These are phyloP conservation scores for Mimosa bimucronata DNA, from an alignment of 306 rosid species.

Conservation along the genomic window DNA sequence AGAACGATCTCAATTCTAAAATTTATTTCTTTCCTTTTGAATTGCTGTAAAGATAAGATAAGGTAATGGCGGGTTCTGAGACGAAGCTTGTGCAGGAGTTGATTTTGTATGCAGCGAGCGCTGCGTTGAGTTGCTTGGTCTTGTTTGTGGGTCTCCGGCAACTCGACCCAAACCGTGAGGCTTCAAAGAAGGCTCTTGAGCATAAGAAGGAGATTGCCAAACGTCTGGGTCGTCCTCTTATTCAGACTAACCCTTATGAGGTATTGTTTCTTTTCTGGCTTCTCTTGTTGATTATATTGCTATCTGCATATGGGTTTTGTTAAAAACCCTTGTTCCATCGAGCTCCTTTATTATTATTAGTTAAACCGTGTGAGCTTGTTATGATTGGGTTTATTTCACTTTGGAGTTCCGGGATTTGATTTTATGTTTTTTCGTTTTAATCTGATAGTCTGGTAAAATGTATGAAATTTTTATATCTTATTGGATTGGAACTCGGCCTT, in stretches of 20 bases:
- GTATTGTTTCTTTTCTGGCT: conserved; percentile 34
- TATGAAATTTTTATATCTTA: not conserved
- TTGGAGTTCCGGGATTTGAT: not conserved
- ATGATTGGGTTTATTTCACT: not conserved
- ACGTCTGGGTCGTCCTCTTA: conserved; percentile 97
- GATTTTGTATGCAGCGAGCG: conserved; percentile 90
- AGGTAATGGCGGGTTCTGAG: conserved; percentile 64
- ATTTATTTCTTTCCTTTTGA: not conserved
- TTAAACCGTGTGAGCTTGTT: not conserved
- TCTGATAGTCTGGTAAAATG: not conserved
- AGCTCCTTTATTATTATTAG: not conserved
- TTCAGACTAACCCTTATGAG: conserved; percentile 90
- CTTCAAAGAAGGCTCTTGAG: conserved; percentile 86
- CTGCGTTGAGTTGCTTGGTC: conserved; percentile 81
- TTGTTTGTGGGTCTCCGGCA: conserved; percentile 77
- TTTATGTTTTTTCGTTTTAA: not conserved
- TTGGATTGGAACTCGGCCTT: not conserved
- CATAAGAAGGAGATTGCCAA: conserved; percentile 87
- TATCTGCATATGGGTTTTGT: not conserved
- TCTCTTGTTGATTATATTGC: not conserved
- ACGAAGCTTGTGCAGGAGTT: conserved; percentile 73
- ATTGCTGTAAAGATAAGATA: not conserved
- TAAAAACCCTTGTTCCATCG: not conserved
- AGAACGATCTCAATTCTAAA: not conserved
- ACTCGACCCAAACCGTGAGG: conserved; percentile 90